A percentile compares a stretch with the other conserved stretches of the same genome.
These are phyloP conservation scores for Hawksworthiomyces lignivorus DNA, from an alignment of 2,329 filamentous ascomycete genomes.

Conservation along the genomic window DNA sequence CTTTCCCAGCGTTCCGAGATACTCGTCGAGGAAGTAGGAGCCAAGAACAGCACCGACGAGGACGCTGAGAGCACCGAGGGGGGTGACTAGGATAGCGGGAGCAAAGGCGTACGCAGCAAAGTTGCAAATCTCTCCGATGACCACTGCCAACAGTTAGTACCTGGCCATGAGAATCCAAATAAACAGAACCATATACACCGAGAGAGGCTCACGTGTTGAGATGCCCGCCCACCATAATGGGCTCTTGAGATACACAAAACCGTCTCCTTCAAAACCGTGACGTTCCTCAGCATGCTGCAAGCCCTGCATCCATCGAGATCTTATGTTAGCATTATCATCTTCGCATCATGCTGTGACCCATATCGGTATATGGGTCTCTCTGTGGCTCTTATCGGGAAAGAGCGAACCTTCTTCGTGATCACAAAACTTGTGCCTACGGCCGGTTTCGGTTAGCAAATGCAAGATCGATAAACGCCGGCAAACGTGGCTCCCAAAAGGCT, in stretches of 20 bases:
- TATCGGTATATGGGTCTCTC: no score
- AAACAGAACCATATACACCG: background rate
- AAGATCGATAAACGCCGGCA: no score
- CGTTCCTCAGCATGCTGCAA: conserved; percentile 81
- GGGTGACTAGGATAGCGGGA: conserved; percentile 95
- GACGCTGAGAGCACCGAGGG: conserved; percentile 86
- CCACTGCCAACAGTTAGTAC: conserved; percentile 50
- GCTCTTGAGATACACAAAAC: conserved; percentile 86
- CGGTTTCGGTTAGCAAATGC: conserved; percentile 9
- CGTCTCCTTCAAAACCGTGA: conserved; percentile 95
- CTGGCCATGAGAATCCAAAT: background rate
- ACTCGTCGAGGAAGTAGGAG: conserved; percentile 87
- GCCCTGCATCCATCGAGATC: no score
- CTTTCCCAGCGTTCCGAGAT: conserved; percentile 83
- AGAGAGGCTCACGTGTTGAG: conserved; percentile 59
- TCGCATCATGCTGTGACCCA: no score
- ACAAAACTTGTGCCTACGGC: conserved; percentile 83
- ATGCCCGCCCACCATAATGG: conserved; percentile 98
- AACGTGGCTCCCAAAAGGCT: no score
- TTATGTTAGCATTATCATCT: no score
- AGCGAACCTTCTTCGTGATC: conserved; percentile 88
- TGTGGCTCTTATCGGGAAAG: no score
- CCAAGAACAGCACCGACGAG: conserved; percentile 91
- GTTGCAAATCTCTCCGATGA: conserved; percentile 88
- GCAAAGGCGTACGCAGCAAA: conserved; percentile 98